Evolutionary conservation across 306 rosid genomes (phyloP), one percentile per base, ranked within the genome.

Genomic region (Casuarina cunninghamiana): DNA sequence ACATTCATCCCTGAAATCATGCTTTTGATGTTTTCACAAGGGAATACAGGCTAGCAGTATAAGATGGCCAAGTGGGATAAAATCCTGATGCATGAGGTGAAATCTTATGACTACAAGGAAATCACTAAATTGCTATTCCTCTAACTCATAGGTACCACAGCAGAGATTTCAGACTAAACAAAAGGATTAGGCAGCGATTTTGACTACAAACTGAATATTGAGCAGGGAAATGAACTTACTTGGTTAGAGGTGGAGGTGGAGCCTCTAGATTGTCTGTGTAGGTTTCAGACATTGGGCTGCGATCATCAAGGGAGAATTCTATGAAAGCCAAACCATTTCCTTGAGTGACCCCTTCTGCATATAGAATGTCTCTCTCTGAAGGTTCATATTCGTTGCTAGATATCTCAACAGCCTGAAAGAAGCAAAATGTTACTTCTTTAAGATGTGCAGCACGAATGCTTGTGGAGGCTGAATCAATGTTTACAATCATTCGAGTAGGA

Each of bases 381-480:
- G 99, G 99, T 86, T 93, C 98, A 32, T 96, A 96, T 84, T 96
- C 98, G 71, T 96, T 91, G 89, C 98, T 90, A 72, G 99, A 96
- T 69, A 96, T 87, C 88, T 96, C 99, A 54, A 96, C 97, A 50
- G 97, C 99, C 99, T 96, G 86, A 58, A 77, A 82, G 63, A 89
- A 78, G 70, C 21, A 71, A 69, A 6, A 68, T 43, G 32, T 26
- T 26, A 26, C 1, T 26, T 26, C 32, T 26, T 26, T 26, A 26
- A 26, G 32, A 26, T 26, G 32, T 26, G 32, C 32, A 26, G 32
- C 32, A 26, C 32, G 32, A 26, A 26, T 26, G 32, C 32, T 26
- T 26, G 32, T 26, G n/a, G 19, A 51, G 57, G 15, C 57, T 51
- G 57, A 6, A 16, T 51, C 57, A 51, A 51, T 51, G 57, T 51